Base-by-base conservation (phyloP, 441 rosid species). In the Brassica balearica region DNA sequence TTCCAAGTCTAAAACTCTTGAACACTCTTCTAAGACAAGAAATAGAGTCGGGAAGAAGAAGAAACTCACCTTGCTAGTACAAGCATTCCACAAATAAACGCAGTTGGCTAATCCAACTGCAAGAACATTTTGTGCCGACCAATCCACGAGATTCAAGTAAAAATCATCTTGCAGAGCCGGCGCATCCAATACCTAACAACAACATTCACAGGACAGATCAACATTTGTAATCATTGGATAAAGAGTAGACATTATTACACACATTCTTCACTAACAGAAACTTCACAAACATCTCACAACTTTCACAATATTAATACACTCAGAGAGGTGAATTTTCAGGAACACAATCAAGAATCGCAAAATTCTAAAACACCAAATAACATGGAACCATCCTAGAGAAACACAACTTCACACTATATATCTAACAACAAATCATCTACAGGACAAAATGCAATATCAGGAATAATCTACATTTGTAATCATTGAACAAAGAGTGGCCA, bases 121-220 rank as follows among this genome's bases (percentile, higher is more conserved):
- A 74, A 94, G 82, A 71, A 96, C 98, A 77, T 96, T 96, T 71
- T 89, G 89, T 1, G 97, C 86, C 14, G 98, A 96, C 99, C 98
- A 94, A 76, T 96, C 98, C 79, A 92, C 97, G 9, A 96, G 85
- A 83, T 96, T 96, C 87, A 94, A 87, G 82, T 96, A 96, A 82
- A 91, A 96, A 88, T 96, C 99, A 88, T 94, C 99, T 85, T 93
- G 97, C 87, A 96, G 80, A 43, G 98, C 94, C 3, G 98, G 98
- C 15, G 99, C 99, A 82, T 96, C 99, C 89, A 96, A 78, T 71
- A 96, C 93, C 99, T 96, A 82, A 36, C 69, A 72, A 55, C 27
- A 76, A 68, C 74, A 79, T 38, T 48, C 17, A 53, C 64, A 77
- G 17, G 48, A 23, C 3, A 67, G 0, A 6, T 19, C 51, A 4